phyloP scores from a whole-genome alignment of 768 basidiomycete species.

The Mycena amicta region DNA sequence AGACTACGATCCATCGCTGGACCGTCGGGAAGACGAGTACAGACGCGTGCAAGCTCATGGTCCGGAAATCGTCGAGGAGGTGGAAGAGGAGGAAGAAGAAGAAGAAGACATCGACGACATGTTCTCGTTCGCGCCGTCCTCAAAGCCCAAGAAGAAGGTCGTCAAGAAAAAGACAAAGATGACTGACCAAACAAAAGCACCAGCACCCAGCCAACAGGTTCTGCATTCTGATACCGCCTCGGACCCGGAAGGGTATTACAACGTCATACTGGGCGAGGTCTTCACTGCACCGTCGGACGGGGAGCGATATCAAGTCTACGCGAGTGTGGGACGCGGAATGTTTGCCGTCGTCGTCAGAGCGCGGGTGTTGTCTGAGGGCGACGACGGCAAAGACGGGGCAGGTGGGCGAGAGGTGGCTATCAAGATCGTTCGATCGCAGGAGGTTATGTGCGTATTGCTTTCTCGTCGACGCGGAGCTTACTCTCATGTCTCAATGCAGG shows the following conservation, averaged over 20 bases:
- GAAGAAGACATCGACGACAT: conserved; percentile 94
- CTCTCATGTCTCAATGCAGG: conserved; percentile 57
- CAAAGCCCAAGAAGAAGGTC: conserved; percentile 54
- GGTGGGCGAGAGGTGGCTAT: conserved; percentile 84
- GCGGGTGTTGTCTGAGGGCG: conserved; percentile 58
- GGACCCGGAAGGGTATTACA: conserved; percentile 95
- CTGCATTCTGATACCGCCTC: conserved; percentile 84
- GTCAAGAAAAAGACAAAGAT: conserved; percentile 31
- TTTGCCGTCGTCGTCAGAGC: conserved; percentile 96
- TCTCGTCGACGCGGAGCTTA: conserved; percentile 7
- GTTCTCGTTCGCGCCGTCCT: conserved; percentile 69
- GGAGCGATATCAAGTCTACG: conserved; percentile 92
- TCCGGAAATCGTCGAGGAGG: conserved; percentile 48
- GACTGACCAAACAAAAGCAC: background rate
- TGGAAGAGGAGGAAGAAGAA: conserved; percentile 66
- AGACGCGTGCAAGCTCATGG: conserved; percentile 52
- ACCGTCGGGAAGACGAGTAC: conserved; percentile 83
- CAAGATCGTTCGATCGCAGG: conserved; percentile 94
- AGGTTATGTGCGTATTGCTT: conserved; percentile 78
- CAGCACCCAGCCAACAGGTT: conserved; percentile 7
- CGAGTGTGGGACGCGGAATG: conserved; percentile 97
- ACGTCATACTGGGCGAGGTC: conserved; percentile 90
- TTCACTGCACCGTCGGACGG: conserved; percentile 58
- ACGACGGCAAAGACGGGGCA: conserved; percentile 55
- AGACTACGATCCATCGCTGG: conserved; percentile 42